Conservation (phyloP, 2,329 filamentous ascomycete species). For the Arachnomyces sp. region DNA sequence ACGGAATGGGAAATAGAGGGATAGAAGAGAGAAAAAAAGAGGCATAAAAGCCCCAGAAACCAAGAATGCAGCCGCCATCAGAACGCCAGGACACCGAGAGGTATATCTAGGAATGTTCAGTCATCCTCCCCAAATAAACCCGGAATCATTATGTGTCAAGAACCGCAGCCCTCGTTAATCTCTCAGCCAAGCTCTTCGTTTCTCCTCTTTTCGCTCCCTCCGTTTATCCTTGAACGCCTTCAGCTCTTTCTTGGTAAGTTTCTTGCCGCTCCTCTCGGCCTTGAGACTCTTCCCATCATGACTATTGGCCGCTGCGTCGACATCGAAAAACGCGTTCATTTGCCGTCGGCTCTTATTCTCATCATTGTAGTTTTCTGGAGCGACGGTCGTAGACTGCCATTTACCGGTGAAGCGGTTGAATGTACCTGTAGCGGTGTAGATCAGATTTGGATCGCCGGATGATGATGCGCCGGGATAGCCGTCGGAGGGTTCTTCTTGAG, state of each 20-base stretch:
- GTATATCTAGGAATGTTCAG: background rate
- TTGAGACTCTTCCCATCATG: constrained; percentile 87
- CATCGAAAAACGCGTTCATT: constrained; percentile 92
- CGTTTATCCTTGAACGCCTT: constrained; percentile 89
- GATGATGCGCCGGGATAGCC: constrained; percentile 22
- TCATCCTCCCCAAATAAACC: constrained; percentile 2
- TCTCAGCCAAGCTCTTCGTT: constrained; percentile 79
- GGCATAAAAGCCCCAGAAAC: too few species aligned
- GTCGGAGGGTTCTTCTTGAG: constrained; percentile 26
- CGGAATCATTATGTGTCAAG: background rate
- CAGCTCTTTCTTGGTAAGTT: constrained; percentile 74
- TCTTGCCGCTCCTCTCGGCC: constrained; percentile 80
- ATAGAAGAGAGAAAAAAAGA: too few species aligned
- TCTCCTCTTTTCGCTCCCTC: constrained; percentile 85
- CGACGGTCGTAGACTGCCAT: constrained; percentile 63
- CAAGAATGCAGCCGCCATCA: too few species aligned
- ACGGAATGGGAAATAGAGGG: too few species aligned
- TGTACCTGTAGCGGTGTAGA: constrained; percentile 62
- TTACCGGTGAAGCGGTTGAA: constrained; percentile 89
- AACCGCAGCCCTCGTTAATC: constrained; percentile 50
- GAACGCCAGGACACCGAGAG: background rate
- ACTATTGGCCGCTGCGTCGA: constrained; percentile 83
- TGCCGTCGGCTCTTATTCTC: constrained; percentile 81
- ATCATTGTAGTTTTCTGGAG: constrained; percentile 71
- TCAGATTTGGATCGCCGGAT: constrained; percentile 34